Evolutionary conservation across 192 early-diverging fungal genomes (phyloP), one percentile per base, ranked within the genome.

Genomic region (Coemansia asiatica): DNA sequence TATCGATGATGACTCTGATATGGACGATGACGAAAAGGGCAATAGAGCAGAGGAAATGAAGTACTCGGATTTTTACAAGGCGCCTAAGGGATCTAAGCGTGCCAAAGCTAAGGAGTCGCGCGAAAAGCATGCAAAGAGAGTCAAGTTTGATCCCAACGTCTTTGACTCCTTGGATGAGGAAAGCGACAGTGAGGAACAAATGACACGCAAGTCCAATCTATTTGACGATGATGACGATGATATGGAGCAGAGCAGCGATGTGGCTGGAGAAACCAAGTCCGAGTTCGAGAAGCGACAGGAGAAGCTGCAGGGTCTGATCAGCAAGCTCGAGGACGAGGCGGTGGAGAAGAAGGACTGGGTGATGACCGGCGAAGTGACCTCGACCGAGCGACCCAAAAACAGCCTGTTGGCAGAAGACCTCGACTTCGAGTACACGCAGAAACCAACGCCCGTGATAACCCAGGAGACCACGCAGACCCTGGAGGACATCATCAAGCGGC

Each of bases 371-470:
- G 97, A 99, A 79, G 90, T 90, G 7, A 83, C 77, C 28, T 84
- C 90, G 7, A 90, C 85, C 22, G 82, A 81, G n/a, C 88, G 97
- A 23, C 97, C 97, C 19, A 64, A 94, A 35, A 94, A 99, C 83
- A 95, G 93, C 72, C 83, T 99, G 51, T 79, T 99, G 38, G 95
- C 92, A 71, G 94, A 98, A 66, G 90, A 95, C 64, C 74, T 99
- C 12, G 94, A 96, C 44, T 91, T 94, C 74, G 96, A 98, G 60
- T 85, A 90, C 57, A 92, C 90, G 23, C 85, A 89, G 40, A 97
- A 96, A 80, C 94, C 97, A 2, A 93, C 95, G 0, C 97, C 97
- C 15, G 89, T 97, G 15, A 90, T 96, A 33, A 98, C 97, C 2
- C 91, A 94, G 72, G 95, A 98, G 74, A 75, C 81, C 0, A 98